These are phyloP conservation scores for Coniosporium tulheliwenetii DNA, from an alignment of 2,329 filamentous ascomycete species.

Conservation along the genomic window DNA sequence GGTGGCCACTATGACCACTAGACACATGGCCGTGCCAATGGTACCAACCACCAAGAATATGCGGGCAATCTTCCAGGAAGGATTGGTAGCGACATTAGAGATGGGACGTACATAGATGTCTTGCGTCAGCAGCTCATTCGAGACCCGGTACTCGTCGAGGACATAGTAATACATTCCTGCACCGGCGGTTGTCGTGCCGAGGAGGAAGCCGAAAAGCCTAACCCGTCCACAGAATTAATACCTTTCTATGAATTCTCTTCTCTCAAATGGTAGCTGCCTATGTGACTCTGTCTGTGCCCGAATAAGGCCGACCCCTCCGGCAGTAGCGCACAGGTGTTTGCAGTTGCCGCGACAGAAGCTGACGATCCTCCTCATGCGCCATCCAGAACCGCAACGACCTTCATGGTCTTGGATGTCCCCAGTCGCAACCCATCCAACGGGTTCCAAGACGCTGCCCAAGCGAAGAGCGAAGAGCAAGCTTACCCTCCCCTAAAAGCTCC, in stretches of 20 bases:
- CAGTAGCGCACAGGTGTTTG: not conserved
- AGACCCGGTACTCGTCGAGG: constrained; percentile 80
- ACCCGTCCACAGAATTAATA: not conserved
- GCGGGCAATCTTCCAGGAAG: constrained; percentile 1
- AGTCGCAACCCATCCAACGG: not conserved
- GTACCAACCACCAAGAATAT: too few relatives aligned
- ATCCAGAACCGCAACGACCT: not conserved
- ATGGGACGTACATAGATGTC: constrained; percentile 74
- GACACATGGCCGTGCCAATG: too few relatives aligned
- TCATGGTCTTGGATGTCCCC: not conserved
- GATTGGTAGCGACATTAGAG: constrained; percentile 1
- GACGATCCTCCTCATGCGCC: not conserved
- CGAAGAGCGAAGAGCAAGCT: constrained; percentile 17
- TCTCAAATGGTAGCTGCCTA: not conserved
- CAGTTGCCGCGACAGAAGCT: not conserved
- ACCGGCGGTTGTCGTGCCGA: constrained; percentile 67
- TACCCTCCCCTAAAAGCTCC: constrained; percentile 60
- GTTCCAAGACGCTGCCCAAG: not conserved
- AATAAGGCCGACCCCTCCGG: not conserved
- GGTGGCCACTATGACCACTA: too few relatives aligned
- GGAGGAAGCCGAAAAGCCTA: constrained; percentile 82
- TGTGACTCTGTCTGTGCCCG: not conserved
- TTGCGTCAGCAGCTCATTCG: constrained; percentile 84
- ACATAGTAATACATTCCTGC: constrained; percentile 82
- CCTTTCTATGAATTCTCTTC: not conserved